Evolutionary conservation across 352 stramenopile genomes (phyloP).

Genomic region (Phytophthora hybrid): DNA sequence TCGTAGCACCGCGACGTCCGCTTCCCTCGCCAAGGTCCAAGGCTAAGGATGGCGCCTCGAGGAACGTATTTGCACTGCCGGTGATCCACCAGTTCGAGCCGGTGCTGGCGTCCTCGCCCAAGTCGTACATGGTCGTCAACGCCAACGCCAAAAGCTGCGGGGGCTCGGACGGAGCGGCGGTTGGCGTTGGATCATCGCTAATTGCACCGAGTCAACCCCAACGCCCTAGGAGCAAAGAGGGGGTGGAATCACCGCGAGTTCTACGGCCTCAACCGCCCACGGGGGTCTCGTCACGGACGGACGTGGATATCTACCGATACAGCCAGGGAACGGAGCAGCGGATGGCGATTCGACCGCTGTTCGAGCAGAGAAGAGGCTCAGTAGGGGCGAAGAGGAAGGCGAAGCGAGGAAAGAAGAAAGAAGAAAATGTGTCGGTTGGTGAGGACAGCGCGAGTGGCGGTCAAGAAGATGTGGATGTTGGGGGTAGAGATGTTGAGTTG

Average conservation of each 20-base stretch:
- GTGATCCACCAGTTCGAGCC: slow-evolving; percentile 74
- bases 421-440: background rate
- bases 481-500: background rate
- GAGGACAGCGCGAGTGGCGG: background rate
- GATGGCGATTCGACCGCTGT: slow-evolving; percentile 78
- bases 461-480: background rate
- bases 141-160: slow-evolving; percentile 14
- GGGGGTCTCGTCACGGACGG: slow-evolving; percentile 52
- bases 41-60: slow-evolving; percentile 32
- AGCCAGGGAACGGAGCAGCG: slow-evolving; percentile 59
- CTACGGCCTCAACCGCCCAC: slow-evolving; percentile 48
- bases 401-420: slow-evolving; percentile 15
- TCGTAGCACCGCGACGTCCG: slow-evolving; percentile 13
- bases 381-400: slow-evolving; percentile 33
- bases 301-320: slow-evolving; percentile 74
- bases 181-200: background rate
- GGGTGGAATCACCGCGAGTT: slow-evolving; percentile 36
- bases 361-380: slow-evolving; percentile 63
- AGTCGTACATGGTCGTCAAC: slow-evolving; percentile 38
- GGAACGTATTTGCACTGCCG: slow-evolving; percentile 61
- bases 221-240: slow-evolving; percentile 26
- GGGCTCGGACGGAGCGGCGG: background rate
- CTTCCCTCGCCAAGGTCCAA: slow-evolving; percentile 54
- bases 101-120: slow-evolving; percentile 51
- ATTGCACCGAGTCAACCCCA: slow-evolving; percentile 17